Percentiles rank a stretch among this genome's conserved stretches.
Evolutionary conservation across 805 yeast species (phyloP).

Genomic region (Zygosaccharomyces siamensis): DNA sequence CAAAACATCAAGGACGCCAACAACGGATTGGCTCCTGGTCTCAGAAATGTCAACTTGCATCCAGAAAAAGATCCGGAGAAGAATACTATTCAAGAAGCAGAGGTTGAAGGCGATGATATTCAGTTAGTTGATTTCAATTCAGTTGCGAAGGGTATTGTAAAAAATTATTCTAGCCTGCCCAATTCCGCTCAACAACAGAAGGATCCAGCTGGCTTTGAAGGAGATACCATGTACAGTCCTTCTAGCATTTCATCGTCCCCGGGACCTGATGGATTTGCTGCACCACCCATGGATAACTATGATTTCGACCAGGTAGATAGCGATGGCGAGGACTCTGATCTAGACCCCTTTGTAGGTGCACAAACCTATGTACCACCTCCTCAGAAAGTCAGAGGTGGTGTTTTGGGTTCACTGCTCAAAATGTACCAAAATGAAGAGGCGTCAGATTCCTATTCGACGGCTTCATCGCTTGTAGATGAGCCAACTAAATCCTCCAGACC

Average conservation of each 20-base stretch:
- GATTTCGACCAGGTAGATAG: slow-evolving; percentile 16
- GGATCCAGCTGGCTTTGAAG: slow-evolving; percentile 10
- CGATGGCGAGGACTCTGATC: slow-evolving; percentile 35
- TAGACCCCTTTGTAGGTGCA: slow-evolving; percentile 25
- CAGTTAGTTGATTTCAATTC: slow-evolving; percentile 43
- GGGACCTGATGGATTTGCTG: slow-evolving; percentile 26
- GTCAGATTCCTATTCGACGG: slow-evolving; percentile 14
- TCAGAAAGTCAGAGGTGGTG: slow-evolving; percentile 74
- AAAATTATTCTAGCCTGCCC: slow-evolving; percentile 39
- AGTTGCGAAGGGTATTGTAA: slow-evolving; percentile 53
- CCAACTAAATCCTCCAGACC: slow-evolving; percentile 8
- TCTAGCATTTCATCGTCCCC: slow-evolving; percentile 1
- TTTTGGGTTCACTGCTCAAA: slow-evolving; percentile 68
- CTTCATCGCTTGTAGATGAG: slow-evolving; percentile 10
- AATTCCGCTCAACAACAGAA: slow-evolving; percentile 3
- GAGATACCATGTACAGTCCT: slow-evolving; percentile 18
- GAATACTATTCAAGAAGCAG: slow-evolving; percentile 23
- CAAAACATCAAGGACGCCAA: slow-evolving; percentile 26
- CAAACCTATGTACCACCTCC: slow-evolving; percentile 51
- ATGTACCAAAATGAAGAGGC: slow-evolving; percentile 49
- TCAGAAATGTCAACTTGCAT: slow-evolving; percentile 17
- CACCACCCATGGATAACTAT: slow-evolving; percentile 43
- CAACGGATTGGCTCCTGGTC: slow-evolving; percentile 38
- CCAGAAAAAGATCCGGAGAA: slow-evolving; percentile 36
- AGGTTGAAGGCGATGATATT: slow-evolving; percentile 35